These are phyloP conservation scores for Crithidia fasciculata DNA, from an alignment of 208 protist genomes.

Conservation along the genomic window DNA sequence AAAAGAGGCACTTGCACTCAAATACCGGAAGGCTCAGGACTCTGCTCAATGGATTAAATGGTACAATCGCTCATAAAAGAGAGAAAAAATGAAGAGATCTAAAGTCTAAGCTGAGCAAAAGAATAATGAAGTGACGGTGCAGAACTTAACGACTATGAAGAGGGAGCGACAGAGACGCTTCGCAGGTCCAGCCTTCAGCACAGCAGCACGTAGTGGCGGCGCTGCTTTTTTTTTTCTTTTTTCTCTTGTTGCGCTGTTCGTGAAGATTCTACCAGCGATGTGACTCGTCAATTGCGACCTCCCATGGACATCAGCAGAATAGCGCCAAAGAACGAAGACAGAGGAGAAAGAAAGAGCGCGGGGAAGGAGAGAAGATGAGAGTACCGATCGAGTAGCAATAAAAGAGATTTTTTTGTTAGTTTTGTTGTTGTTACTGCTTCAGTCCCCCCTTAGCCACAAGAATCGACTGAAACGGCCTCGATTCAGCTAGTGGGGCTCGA, in stretches of 20 bases:
- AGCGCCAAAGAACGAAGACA: background rate
- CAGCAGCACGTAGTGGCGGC: too few relatives aligned
- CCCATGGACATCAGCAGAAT: background rate
- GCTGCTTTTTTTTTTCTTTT: too few relatives aligned
- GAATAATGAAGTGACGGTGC: background rate
- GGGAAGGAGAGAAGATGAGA: background rate
- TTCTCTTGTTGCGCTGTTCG: background rate
- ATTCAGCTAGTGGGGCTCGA: too few relatives aligned
- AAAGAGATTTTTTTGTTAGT: background rate
- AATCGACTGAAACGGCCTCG: too few relatives aligned
- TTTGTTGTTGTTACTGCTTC: background rate
- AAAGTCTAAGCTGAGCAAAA: background rate
- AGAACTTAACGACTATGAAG: background rate
- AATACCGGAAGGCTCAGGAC: background rate
- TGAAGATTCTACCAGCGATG: background rate
- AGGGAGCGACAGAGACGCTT: background rate
- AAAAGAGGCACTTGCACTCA: background rate
- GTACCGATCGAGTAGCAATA: background rate
- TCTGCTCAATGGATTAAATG: background rate
- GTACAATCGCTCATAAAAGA: slow-evolving; percentile 7
- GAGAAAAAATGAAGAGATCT: slow-evolving; percentile 28
- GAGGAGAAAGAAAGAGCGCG: background rate
- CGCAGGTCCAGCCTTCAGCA: too few relatives aligned
- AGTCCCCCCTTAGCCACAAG: background rate
- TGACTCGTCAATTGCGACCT: background rate